Percentiles rank a stretch among this genome's conserved stretches.
These are phyloP conservation scores for Xylariaceae sp. DNA, from an alignment of 2,329 filamentous ascomycete genomes.

Conservation along the genomic window DNA sequence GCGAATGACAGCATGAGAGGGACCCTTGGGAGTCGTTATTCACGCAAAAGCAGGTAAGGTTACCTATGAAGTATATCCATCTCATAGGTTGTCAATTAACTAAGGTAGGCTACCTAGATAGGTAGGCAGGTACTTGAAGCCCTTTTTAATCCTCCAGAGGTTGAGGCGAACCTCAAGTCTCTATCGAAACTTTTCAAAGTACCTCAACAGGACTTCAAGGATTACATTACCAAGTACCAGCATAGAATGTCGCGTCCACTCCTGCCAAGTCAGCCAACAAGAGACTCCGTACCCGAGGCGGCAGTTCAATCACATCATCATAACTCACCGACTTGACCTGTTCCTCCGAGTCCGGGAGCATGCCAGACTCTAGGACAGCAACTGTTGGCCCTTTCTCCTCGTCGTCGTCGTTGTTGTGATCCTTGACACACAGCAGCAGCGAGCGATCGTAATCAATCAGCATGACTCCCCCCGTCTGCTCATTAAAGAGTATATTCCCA, in stretches of 20 bases:
- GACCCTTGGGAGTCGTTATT: too few relatives aligned
- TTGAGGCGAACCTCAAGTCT: too few relatives aligned
- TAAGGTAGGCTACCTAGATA: too few relatives aligned
- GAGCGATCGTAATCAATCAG: conserved; percentile 32
- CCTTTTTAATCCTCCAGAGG: too few relatives aligned
- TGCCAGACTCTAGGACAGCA: conserved; percentile 21
- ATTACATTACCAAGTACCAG: too few relatives aligned
- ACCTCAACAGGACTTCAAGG: too few relatives aligned
- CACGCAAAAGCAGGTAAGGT: too few relatives aligned
- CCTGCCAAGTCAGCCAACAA: conserved; percentile 8
- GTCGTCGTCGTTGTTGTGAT: neutral
- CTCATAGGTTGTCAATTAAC: too few relatives aligned
- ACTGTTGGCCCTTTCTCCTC: conserved; percentile 4
- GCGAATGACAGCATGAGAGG: too few relatives aligned
- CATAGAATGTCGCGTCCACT: conserved; percentile 1
- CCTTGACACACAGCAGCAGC: conserved; percentile 15
- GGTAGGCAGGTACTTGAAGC: too few relatives aligned
- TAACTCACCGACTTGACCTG: neutral
- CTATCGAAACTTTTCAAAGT: too few relatives aligned
- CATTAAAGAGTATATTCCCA: conserved; percentile 29
- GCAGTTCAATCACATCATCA: neutral
- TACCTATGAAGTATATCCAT: too few relatives aligned
- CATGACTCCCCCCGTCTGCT: conserved; percentile 25
- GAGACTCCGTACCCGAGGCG: neutral
- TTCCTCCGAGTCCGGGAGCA: conserved; percentile 8